These are phyloP conservation scores for Solioccasus polychromus DNA, from an alignment of 768 basidiomycete genomes.

Conservation along the genomic window DNA sequence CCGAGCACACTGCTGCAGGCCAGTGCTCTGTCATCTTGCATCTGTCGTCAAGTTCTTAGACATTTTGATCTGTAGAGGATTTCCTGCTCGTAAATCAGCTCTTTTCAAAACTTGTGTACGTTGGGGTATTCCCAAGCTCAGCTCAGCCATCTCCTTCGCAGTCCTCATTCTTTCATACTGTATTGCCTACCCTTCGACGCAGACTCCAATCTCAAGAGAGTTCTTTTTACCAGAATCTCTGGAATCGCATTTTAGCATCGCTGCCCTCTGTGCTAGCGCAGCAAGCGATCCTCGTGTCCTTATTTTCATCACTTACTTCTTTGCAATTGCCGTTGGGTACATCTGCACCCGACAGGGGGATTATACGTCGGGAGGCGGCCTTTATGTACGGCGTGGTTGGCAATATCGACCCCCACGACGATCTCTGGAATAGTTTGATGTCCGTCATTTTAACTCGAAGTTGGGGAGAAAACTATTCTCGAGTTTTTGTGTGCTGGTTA, in stretches of 20 bases:
- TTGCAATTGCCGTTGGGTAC: slow-evolving; percentile 31
- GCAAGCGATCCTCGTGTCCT: slow-evolving; percentile 56
- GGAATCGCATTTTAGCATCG: slow-evolving; percentile 45
- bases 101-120: slow-evolving; percentile 61
- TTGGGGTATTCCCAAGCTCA: slow-evolving; percentile 60
- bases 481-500: slow-evolving; percentile 71
- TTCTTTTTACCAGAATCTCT: slow-evolving; percentile 44
- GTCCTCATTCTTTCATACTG: slow-evolving; percentile 64
- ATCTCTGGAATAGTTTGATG: slow-evolving; percentile 48
- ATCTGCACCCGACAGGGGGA: slow-evolving; percentile 35
- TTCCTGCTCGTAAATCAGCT: slow-evolving; percentile 47
- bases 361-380: slow-evolving; percentile 51
- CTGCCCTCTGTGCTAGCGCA: slow-evolving; percentile 51
- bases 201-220: slow-evolving; percentile 29
- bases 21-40: slow-evolving; percentile 17
- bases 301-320: slow-evolving; percentile 48
- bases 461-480: slow-evolving; percentile 58
- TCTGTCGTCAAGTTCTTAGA: slow-evolving; percentile 8
- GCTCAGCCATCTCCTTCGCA: slow-evolving; percentile 54
- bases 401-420: slow-evolving; percentile 36
- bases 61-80: slow-evolving; percentile 34
- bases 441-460: slow-evolving; percentile 52
- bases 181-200: slow-evolving; percentile 46
- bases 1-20: slow-evolving; percentile 41
- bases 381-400: slow-evolving; percentile 59